These are phyloP conservation scores for Diaporthe batatas DNA, from an alignment of 2,329 filamentous ascomycete genomes.

Conservation along the genomic window DNA sequence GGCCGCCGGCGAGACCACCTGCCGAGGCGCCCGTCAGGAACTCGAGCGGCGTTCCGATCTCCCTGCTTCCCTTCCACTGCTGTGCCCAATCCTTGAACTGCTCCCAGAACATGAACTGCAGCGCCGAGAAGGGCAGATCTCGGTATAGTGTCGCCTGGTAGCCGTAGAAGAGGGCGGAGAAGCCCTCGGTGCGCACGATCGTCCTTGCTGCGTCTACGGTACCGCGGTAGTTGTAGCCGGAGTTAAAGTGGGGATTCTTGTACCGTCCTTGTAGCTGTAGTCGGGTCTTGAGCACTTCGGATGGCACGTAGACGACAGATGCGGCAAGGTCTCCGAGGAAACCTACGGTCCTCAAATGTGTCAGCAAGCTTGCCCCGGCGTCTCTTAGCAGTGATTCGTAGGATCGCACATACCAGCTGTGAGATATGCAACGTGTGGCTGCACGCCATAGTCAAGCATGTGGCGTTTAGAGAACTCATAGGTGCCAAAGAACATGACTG, in stretches of 20 bases:
- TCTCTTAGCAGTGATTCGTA: background rate
- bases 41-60: slow-evolving; percentile 88
- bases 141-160: slow-evolving; percentile 96
- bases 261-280: slow-evolving; percentile 93
- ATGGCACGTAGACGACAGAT: slow-evolving; percentile 94
- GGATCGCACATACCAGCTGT: slow-evolving; percentile 73
- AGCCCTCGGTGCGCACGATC: slow-evolving; percentile 85
- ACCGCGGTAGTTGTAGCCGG: slow-evolving; percentile 94
- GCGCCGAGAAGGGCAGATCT: slow-evolving; percentile 93
- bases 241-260: slow-evolving; percentile 94
- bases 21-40: slow-evolving; percentile 90
- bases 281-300: slow-evolving; percentile 97
- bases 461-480: slow-evolving; percentile 96
- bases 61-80: slow-evolving; percentile 80
- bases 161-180: slow-evolving; percentile 91
- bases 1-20: slow-evolving; percentile 90
- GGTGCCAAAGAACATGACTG: slow-evolving; percentile 93
- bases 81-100: slow-evolving; percentile 89
- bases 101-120: slow-evolving; percentile 99
- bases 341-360: slow-evolving; percentile 62
- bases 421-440: slow-evolving; percentile 87
- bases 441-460: slow-evolving; percentile 86
- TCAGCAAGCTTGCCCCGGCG: background rate
- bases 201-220: slow-evolving; percentile 87
- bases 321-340: slow-evolving; percentile 93